Base-by-base conservation (phyloP, 805 yeast genomes). In the Blastobotrys chiropterorum region DNA sequence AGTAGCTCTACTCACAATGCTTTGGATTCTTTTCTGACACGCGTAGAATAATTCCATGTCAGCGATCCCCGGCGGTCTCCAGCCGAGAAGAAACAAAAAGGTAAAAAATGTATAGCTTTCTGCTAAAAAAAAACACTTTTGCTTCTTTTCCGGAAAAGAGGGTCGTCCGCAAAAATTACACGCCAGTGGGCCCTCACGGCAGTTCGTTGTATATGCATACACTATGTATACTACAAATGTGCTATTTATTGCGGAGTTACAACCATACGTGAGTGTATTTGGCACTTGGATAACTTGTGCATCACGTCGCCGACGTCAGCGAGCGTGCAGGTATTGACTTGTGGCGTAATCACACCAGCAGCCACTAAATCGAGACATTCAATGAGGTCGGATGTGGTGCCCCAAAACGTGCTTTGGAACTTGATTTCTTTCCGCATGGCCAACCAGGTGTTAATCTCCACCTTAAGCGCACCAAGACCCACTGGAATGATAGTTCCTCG, bases 321-420 rank as follows among this genome's bases (percentile, higher is more conserved):
- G 58, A 76, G 66, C 6, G 66, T 61, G n/a, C 47, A 48, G 4
- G 62, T 54, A 8, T 58, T 59, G 19, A 68, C 63, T 14, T 67
- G 55, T 2, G 80, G 80, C 30, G 61, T 67, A 44, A 76, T 63
- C 44, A 59, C 66, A 2, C 79, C 79, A 44, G 56, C 53, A 2
- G 66, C 56, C 31, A 76, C 65, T 74, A 77, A 71, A 30, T 69
- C 61, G 67, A 77, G 65, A 40, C 72, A 66, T 51, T 75, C 78
- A 19, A 60, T 56, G 55, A 73, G 78, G 47, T 76, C 79, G 8
- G 59, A 56, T 1, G 74, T 69, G 13, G 70, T 68, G 20, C 81
- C 81, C 38, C 79, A 78, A 56, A 73, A 72, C 44, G 70, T 66
- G 55, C 70, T 74, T 34, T 67, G 59, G 40, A 74, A 54, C 47